Evolutionary conservation across 305 asterid species (phyloP), one percentile per base, ranked within the genome.

Genomic region (Solanum hybrid): DNA sequence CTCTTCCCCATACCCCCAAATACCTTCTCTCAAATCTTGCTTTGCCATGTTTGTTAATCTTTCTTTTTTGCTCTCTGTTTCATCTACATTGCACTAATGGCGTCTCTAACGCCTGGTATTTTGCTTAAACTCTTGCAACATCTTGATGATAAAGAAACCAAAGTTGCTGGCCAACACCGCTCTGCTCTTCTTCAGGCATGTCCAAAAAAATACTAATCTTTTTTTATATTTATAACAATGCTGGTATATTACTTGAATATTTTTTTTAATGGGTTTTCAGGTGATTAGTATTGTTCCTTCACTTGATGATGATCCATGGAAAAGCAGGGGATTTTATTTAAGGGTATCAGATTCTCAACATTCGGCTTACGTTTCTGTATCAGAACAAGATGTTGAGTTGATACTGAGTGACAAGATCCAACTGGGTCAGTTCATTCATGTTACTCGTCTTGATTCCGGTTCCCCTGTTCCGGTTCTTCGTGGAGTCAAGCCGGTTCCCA

Each of bases 311-410:
- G 98, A 96, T 93, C 98, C 97, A 88, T 96, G 98, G 98, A 96
- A 94, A 87, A 97, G 95, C 94, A 94, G 96, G 91, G 99, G 99
- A 36, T 97, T 93, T 90, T 96, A 93, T 86, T 87, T 97, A 39
- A 94, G 99, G 93, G 99, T 97, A 85, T 97, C 99, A 39, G 98
- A 97, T 94, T 97, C 99, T 34, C 26, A 93, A 39, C 98, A 97
- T 91, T 96, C 99, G 0, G 99, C 99, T 1, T 97, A 97, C 34
- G 98, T 97, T 12, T 95, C 99, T 2, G 97, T 97, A 2, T 92
- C 94, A 5, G 97, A 94, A 5, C 94, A 96, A 90, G 98, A 97
- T 88, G 93, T 94, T 13, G 99, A 97, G 89, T 91, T 97, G 90
- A 95, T 96, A 89, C 92, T 94, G 61, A 93, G 95, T 89, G 97